Evolutionary conservation across 2,329 filamentous ascomycete species (phyloP).

Genomic region (Sphaerulina musiva): DNA sequence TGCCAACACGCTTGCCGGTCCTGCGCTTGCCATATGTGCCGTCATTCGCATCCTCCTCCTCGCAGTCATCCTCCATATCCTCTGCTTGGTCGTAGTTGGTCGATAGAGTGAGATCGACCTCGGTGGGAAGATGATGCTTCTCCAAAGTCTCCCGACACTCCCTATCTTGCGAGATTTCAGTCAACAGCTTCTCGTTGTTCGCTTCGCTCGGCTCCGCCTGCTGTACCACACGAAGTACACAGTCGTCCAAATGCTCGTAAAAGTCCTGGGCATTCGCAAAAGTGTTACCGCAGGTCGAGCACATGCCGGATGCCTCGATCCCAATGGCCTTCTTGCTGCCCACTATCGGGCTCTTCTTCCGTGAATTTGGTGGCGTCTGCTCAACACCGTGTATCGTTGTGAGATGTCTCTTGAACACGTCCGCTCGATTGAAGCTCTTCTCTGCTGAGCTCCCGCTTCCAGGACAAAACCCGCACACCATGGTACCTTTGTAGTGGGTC

Average conservation of each 20-base stretch:
- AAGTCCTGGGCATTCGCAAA: slow-evolving; percentile 90
- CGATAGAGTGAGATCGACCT: slow-evolving; percentile 40
- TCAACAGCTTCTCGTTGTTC: slow-evolving; percentile 50
- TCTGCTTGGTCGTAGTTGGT: slow-evolving; percentile 48
- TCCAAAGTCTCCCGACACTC: slow-evolving; percentile 53
- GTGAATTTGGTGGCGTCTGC: slow-evolving; percentile 84
- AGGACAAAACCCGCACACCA: slow-evolving; percentile 93
- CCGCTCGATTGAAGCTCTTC: slow-evolving; percentile 92
- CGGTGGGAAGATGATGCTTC: slow-evolving; percentile 49
- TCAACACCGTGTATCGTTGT: slow-evolving; percentile 88
- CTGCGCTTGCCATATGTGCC: slow-evolving; percentile 49
- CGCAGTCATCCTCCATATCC: slow-evolving; percentile 52
- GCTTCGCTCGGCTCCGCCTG: slow-evolving; percentile 53
- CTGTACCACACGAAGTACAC: slow-evolving; percentile 57
- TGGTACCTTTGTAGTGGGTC: slow-evolving; percentile 94
- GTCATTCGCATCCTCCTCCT: slow-evolving; percentile 48
- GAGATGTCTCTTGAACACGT: slow-evolving; percentile 91
- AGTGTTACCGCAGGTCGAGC: slow-evolving; percentile 80
- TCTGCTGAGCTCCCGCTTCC: slow-evolving; percentile 81
- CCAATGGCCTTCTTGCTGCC: slow-evolving; percentile 58
- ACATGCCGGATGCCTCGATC: slow-evolving; percentile 74
- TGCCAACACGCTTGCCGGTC: slow-evolving; percentile 41
- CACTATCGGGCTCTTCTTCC: slow-evolving; percentile 58
- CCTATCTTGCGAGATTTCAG: slow-evolving; percentile 55
- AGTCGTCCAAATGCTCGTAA: slow-evolving; percentile 85